Conservation (phyloP, 805 yeast species). For the Starmerella floris region DNA sequence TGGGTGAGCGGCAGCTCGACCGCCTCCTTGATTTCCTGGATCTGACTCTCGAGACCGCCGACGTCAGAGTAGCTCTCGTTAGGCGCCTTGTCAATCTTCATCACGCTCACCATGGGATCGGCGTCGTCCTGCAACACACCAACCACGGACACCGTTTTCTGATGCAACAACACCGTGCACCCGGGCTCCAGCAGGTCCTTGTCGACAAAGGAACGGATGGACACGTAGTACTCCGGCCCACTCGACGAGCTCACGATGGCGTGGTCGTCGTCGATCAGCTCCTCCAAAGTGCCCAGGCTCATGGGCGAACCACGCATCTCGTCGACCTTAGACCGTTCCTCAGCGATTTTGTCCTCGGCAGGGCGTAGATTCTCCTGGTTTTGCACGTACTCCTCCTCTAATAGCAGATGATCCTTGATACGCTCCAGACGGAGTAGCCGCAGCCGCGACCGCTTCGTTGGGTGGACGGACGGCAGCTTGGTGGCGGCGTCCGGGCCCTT, state of each 20-base stretch:
- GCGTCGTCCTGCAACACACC: slow-evolving; percentile 98
- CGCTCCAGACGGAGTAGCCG: slow-evolving; percentile 86
- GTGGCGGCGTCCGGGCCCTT: slow-evolving; percentile 80
- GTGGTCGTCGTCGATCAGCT: slow-evolving; percentile 95
- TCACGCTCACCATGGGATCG: slow-evolving; percentile 93
- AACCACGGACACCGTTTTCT: slow-evolving; percentile 89
- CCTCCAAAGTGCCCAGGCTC: slow-evolving; percentile 93
- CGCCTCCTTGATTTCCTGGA: slow-evolving; percentile 94
- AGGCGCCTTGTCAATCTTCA: slow-evolving; percentile 97
- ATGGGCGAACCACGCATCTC: slow-evolving; percentile 93
- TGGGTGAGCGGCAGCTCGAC: slow-evolving; percentile 92
- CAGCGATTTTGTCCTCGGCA: slow-evolving; percentile 90
- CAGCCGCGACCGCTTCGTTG: slow-evolving; percentile 86
- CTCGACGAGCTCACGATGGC: slow-evolving; percentile 93
- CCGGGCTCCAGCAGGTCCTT: slow-evolving; percentile 94
- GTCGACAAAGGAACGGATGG: slow-evolving; percentile 91
- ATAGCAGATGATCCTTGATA: slow-evolving; percentile 84
- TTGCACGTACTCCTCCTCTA: slow-evolving; percentile 92
- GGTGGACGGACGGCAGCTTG: slow-evolving; percentile 75
- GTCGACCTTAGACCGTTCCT: slow-evolving; percentile 88
- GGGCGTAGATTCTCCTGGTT: slow-evolving; percentile 92
- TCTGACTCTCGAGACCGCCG: slow-evolving; percentile 91
- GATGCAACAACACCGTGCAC: slow-evolving; percentile 87
- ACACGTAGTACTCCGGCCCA: slow-evolving; percentile 94
- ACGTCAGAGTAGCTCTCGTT: slow-evolving; percentile 93